Conservation (phyloP, 306 rosid genomes). For the Rubus idaeus region DNA sequence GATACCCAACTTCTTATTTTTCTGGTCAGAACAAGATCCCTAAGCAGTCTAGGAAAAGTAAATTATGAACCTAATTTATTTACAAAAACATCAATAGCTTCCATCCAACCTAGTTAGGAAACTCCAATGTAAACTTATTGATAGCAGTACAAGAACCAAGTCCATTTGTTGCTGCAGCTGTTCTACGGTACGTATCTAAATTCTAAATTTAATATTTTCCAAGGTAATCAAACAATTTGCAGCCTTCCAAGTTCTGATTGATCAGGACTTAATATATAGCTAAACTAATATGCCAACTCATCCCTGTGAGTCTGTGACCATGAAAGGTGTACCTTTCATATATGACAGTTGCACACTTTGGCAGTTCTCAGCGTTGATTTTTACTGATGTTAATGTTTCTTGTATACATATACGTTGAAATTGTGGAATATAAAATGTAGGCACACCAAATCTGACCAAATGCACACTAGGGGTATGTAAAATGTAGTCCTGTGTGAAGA, state of each 20-base stretch:
- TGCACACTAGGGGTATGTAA: background rate
- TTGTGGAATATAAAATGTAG: background rate
- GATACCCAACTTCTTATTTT: background rate
- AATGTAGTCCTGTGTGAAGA: background rate
- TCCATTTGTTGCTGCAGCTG: constrained; percentile 6
- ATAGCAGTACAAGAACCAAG: background rate
- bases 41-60: background rate
- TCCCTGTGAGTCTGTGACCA: constrained; percentile 12
- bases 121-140: background rate
- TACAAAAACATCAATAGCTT: background rate
- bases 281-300: background rate
- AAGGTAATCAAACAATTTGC: background rate
- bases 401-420: background rate
- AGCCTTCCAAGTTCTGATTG: constrained; percentile 1
- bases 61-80: background rate
- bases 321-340: background rate
- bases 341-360: background rate
- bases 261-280: background rate
- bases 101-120: background rate
- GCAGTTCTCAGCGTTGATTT: background rate
- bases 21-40: background rate
- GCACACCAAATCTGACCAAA: background rate
- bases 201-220: background rate
- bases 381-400: background rate
- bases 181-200: background rate